phyloP scores from a whole-genome alignment of 164 flowering plant species.

The Aristolochia contorta region DNA sequence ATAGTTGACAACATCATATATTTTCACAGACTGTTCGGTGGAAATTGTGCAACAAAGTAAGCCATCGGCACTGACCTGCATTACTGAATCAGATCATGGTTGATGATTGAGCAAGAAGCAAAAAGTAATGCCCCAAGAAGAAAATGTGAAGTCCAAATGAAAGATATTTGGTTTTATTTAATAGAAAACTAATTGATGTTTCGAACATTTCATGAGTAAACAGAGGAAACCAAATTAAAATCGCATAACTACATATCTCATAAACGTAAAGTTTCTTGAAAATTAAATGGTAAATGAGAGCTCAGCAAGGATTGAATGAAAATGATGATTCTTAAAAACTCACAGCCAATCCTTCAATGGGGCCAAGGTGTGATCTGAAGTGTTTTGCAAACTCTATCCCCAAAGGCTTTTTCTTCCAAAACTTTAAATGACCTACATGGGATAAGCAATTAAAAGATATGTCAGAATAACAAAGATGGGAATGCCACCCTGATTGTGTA shows the following conservation, averaged over 20 bases:
- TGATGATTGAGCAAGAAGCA: slow-evolving; percentile 21
- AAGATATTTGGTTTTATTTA: no score
- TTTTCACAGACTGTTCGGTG: slow-evolving; percentile 75
- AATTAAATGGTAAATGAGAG: no score
- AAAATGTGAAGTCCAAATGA: background rate
- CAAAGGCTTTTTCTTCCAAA: slow-evolving; percentile 87
- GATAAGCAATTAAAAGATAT: background rate
- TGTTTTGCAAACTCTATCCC: slow-evolving; percentile 98
- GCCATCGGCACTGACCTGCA: slow-evolving; percentile 98
- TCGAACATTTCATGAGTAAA: background rate
- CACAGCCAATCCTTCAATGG: slow-evolving; percentile 94
- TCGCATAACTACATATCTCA: background rate
- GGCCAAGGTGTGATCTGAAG: slow-evolving; percentile 92
- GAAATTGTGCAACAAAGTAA: slow-evolving; percentile 92
- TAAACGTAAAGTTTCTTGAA: no score
- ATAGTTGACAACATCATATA: slow-evolving; percentile 95
- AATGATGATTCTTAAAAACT: slow-evolving; percentile 21
- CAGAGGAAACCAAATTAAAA: background rate
- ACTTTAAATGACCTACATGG: slow-evolving; percentile 76
- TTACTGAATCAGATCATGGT: slow-evolving; percentile 44
- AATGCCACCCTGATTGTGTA: background rate
- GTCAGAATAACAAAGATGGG: background rate
- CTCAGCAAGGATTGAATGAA: no score
- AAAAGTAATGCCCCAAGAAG: background rate
- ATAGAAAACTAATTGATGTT: background rate